Conservation (phyloP, 768 basidiomycete genomes). For the Hemileccinum rubropunctum region DNA sequence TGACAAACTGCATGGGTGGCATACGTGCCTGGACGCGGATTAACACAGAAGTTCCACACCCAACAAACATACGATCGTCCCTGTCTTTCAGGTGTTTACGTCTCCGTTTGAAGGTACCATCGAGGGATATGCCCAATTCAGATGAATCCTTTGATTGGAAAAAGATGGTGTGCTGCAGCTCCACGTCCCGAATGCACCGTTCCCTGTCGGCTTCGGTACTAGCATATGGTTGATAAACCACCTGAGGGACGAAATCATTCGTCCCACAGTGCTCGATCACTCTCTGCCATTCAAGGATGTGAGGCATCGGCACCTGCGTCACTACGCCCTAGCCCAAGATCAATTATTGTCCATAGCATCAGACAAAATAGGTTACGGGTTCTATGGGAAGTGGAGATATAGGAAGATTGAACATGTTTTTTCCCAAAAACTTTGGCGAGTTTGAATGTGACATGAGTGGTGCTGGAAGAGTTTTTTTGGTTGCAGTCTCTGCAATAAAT, state of each 20-base stretch:
- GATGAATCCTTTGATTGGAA: conserved; percentile 53
- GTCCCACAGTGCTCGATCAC: conserved; percentile 22
- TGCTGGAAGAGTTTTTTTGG: no score
- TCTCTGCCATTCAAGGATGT: conserved; percentile 28
- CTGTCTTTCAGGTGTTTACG: conserved; percentile 53
- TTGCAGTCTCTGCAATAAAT: no score
- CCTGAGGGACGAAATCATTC: conserved; percentile 64
- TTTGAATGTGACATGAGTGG: no score
- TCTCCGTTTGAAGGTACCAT: conserved; percentile 60
- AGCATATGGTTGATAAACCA: conserved; percentile 64
- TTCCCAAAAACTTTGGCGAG: conserved; percentile 2
- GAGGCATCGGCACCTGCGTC: conserved; percentile 20
- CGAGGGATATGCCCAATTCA: conserved; percentile 60
- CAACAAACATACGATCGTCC: conserved; percentile 65
- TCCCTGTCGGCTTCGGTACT: conserved; percentile 67
- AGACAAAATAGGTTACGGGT: conserved; percentile 9
- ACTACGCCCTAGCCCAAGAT: conserved; percentile 18
- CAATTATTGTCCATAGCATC: background rate
- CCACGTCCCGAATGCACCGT: conserved; percentile 71
- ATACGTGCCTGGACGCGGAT: conserved; percentile 66
- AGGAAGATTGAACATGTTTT: background rate
- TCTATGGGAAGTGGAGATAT: background rate
- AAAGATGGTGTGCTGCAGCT: conserved; percentile 60
- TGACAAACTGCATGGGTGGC: background rate
- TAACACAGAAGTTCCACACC: conserved; percentile 77